These are phyloP conservation scores for Sphaerostilbella broomeana DNA, from an alignment of 2,329 filamentous ascomycete species.

Conservation along the genomic window DNA sequence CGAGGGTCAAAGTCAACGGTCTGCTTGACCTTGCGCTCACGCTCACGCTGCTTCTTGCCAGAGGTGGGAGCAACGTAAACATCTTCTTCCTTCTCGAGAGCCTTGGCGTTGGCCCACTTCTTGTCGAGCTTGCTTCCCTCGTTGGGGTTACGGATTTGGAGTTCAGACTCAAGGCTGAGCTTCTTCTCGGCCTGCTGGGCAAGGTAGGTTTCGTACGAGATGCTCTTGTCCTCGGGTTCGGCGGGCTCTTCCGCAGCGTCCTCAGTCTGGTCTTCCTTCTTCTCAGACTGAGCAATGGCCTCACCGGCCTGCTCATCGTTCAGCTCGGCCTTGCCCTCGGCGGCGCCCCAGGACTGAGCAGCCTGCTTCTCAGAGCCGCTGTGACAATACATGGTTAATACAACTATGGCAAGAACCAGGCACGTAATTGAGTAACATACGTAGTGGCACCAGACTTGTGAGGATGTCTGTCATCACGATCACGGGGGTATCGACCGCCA, in stretches of 20 bases:
- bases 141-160: conserved; percentile 81
- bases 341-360: conserved; percentile 81
- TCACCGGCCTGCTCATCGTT: conserved; percentile 90
- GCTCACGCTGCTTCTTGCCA: conserved; percentile 78
- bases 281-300: conserved; percentile 77
- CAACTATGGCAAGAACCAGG: not conserved
- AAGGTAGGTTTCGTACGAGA: conserved; percentile 86
- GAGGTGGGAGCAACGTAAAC: conserved; percentile 69
- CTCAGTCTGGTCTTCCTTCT: conserved; percentile 59
- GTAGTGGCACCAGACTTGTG: conserved; percentile 34
- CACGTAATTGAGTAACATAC: conserved; percentile 35
- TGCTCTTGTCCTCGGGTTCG: conserved; percentile 76
- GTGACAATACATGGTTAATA: conserved; percentile 20
- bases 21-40: conserved; percentile 88
- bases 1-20: conserved; percentile 82
- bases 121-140: conserved; percentile 82
- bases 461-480: conserved; percentile 51
- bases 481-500: conserved; percentile 46
- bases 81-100: conserved; percentile 56
- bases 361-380: conserved; percentile 82
- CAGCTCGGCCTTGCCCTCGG: conserved; percentile 74
- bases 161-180: conserved; percentile 55
- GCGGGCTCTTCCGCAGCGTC: conserved; percentile 43
- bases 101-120: conserved; percentile 87
- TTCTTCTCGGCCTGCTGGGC: conserved; percentile 69